phyloP scores from a whole-genome alignment of 78 protist genomes.

The Ministeria vibrans region DNA sequence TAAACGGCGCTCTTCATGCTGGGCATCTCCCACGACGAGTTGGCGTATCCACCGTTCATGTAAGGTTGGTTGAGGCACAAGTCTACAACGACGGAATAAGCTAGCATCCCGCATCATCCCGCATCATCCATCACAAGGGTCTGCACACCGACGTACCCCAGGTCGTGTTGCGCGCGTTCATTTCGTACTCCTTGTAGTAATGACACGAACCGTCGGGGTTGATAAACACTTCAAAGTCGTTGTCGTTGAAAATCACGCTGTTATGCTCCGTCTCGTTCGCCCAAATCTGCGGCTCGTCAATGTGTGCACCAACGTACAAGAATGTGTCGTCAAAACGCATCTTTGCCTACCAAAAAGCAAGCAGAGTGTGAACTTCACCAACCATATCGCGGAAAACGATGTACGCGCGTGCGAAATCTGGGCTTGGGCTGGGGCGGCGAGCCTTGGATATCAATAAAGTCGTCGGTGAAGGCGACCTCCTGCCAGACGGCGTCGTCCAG shows the following conservation, averaged over 20 bases:
- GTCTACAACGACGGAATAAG: too few species aligned
- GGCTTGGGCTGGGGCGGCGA: neutral
- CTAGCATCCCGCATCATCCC: too few species aligned
- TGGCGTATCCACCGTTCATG: conserved; percentile 15
- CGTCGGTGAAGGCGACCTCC: conserved; percentile 5
- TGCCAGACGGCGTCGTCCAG: conserved; percentile 15
- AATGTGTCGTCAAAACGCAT: conserved; percentile 28
- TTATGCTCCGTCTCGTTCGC: conserved; percentile 18
- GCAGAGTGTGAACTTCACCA: too few species aligned
- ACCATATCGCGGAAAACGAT: too few species aligned
- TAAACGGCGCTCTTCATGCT: conserved; percentile 2
- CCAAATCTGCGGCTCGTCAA: conserved; percentile 25
- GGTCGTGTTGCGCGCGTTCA: conserved; percentile 33
- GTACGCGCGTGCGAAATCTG: conserved; percentile 18
- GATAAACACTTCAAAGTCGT: conserved; percentile 53
- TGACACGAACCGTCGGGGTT: conserved; percentile 29
- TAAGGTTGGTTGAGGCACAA: conserved; percentile 35
- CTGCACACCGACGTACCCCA: too few species aligned
- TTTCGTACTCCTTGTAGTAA: conserved; percentile 53
- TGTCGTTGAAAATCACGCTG: conserved; percentile 30
- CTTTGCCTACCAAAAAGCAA: too few species aligned
- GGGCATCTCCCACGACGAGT: neutral
- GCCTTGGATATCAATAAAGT: conserved; percentile 27
- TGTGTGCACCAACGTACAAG: conserved; percentile 41
- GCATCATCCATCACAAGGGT: too few species aligned